Base-by-base conservation (phyloP, 2,329 filamentous ascomycete species). In the Exutisphaerella laricina region DNA sequence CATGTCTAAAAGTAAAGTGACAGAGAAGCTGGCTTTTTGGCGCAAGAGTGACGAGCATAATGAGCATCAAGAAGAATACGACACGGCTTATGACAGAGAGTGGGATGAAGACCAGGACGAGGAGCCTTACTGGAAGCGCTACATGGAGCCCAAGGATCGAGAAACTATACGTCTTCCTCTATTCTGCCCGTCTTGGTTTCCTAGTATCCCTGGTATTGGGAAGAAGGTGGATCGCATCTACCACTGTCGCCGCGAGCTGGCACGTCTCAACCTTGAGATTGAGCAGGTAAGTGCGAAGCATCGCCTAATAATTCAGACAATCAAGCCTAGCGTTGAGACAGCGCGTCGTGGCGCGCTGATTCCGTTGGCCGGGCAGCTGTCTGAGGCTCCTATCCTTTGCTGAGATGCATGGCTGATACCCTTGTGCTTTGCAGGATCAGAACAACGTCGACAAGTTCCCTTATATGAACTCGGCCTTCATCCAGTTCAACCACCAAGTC, bases 401-500 rank as follows among this genome's bases (percentile, higher is more conserved):
- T n/a, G n/a, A n/a, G n/a, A n/a, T n/a, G n/a, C n/a, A n/a, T n/a
- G n/a, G n/a, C n/a, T n/a, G n/a, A n/a, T n/a, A n/a, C n/a, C n/a
- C n/a, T n/a, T n/a, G n/a, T n/a, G n/a, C n/a, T n/a, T n/a, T n/a
- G n/a, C n/a, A 83, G 32, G 92, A 97, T 53, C 92, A 98, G 62
- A 76, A 83, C 40, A 75, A 92, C 36, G 84, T 85, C 0, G 89
- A 96, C 53, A 80, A 83, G 4, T 97, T 88, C 50, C 89, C 90
- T 0, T 69, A 89, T 34, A 94, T 96, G 88, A 95, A 86, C 58
- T 95, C 90, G 1, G 92, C 92, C 0, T 98, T 98, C 56, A 88
- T 98, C 48, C 92, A 98, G 62, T 98, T 98, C 74, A 95, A 98
- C 59, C 85, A 96, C 60, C 92, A 98, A 62, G 86, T 96, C 1